phyloP scores from a whole-genome alignment of 441 rosid species.

The Gossypium trilobum region DNA sequence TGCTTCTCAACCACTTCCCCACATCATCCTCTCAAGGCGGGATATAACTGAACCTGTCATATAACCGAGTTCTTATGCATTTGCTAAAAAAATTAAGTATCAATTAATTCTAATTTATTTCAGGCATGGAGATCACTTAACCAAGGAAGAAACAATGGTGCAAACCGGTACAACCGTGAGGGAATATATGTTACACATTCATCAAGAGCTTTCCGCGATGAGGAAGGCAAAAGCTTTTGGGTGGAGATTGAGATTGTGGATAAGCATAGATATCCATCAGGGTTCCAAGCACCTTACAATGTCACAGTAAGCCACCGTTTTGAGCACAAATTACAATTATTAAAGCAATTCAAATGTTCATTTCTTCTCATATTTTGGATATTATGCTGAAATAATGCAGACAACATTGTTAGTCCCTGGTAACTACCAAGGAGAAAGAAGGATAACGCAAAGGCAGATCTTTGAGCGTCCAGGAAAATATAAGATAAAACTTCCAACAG shows the following conservation, averaged over 20 bases:
- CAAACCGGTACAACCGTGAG: constrained; percentile 59
- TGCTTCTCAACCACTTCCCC: constrained; percentile 96
- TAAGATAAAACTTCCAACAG: constrained; percentile 72
- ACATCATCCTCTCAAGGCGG: constrained; percentile 94
- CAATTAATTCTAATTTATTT: constrained; percentile 21
- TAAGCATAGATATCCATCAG: constrained; percentile 76
- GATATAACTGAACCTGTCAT: constrained; percentile 20
- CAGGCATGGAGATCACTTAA: constrained; percentile 89
- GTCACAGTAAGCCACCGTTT: constrained; percentile 63
- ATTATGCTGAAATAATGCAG: constrained; percentile 31
- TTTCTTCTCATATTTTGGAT: background rate
- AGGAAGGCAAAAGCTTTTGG: constrained; percentile 97
- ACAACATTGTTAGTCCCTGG: constrained; percentile 85
- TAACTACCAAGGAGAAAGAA: constrained; percentile 85
- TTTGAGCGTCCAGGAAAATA: constrained; percentile 68
- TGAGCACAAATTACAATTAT: constrained; percentile 4
- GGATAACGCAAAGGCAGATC: constrained; percentile 57
- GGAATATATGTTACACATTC: constrained; percentile 74
- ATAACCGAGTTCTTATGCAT: background rate
- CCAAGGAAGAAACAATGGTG: constrained; percentile 92
- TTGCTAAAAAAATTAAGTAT: background rate
- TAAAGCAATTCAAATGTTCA: background rate
- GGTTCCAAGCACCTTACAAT: constrained; percentile 84
- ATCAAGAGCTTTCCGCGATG: constrained; percentile 90
- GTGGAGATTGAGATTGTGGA: constrained; percentile 92